phyloP scores from a whole-genome alignment of 1,284 basidiomycete genomes.

The Tylopilus sp. region DNA sequence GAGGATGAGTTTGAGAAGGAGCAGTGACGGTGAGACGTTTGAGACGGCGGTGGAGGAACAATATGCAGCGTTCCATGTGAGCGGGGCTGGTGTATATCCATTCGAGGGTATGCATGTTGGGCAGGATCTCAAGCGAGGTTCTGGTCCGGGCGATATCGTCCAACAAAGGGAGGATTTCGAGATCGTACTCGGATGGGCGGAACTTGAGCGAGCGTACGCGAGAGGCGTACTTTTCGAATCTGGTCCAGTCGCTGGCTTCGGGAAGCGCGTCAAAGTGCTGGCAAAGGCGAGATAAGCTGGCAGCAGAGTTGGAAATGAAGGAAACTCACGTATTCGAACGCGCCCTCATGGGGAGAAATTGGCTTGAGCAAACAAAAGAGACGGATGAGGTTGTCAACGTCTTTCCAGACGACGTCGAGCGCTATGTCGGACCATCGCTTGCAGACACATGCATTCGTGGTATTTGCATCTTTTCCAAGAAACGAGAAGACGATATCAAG shows the following conservation, averaged over 20 bases:
- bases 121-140: slow-evolving; percentile 61
- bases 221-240: slow-evolving; percentile 64
- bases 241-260: slow-evolving; percentile 64
- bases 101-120: slow-evolving; percentile 61
- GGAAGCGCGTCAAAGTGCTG: slow-evolving; percentile 57
- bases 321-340: slow-evolving; percentile 36
- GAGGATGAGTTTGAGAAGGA: slow-evolving; percentile 22
- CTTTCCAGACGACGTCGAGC: slow-evolving; percentile 63
- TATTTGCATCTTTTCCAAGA: slow-evolving; percentile 50
- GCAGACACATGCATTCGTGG: slow-evolving; percentile 59
- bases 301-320: neutral
- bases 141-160: slow-evolving; percentile 68
- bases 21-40: slow-evolving; percentile 42
- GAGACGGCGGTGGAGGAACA: slow-evolving; percentile 59
- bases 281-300: slow-evolving; percentile 5
- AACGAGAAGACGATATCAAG: slow-evolving; percentile 60
- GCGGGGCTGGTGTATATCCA: slow-evolving; percentile 45
- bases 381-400: slow-evolving; percentile 55
- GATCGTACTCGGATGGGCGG: slow-evolving; percentile 10
- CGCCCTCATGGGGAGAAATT: slow-evolving; percentile 23
- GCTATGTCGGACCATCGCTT: slow-evolving; percentile 63
- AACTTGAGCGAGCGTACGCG: slow-evolving; percentile 61
- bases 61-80: slow-evolving; percentile 47
- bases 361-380: slow-evolving; percentile 62
- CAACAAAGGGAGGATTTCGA: slow-evolving; percentile 46